These are phyloP conservation scores for Ceratocystis alfenasii DNA, from an alignment of 2,329 filamentous ascomycete species.

Conservation along the genomic window DNA sequence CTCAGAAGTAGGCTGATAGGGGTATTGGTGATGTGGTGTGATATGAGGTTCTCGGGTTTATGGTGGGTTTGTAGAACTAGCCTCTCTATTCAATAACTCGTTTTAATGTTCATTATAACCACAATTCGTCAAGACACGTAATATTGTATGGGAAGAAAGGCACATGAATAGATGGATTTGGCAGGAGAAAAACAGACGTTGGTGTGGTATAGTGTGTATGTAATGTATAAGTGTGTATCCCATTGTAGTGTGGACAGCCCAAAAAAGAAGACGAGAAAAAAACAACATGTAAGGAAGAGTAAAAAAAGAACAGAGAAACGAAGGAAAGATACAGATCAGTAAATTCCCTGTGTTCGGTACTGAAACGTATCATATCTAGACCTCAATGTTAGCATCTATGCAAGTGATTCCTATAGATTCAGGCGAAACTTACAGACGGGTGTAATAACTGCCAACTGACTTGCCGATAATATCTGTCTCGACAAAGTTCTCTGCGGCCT, in stretches of 20 bases:
- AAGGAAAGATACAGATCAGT: conserved; percentile 36
- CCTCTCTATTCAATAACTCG: neutral
- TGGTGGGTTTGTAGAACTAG: neutral
- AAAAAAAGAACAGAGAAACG: conserved; percentile 7
- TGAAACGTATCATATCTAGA: conserved; percentile 71
- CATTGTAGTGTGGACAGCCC: conserved; percentile 4
- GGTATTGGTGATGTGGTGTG: too few species aligned
- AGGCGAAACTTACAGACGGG: conserved; percentile 52
- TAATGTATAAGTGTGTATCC: neutral
- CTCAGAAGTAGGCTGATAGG: neutral
- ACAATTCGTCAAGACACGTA: neutral
- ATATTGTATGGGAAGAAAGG: neutral
- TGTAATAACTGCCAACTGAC: conserved; percentile 77
- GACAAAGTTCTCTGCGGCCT: conserved; percentile 70
- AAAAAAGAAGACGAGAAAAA: neutral
- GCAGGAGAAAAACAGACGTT: neutral
- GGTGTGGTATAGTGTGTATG: conserved; percentile 8
- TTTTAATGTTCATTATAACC: neutral
- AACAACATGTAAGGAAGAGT: conserved; percentile 9
- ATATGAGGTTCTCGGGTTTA: neutral
- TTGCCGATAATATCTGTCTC: conserved; percentile 69
- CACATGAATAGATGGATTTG: neutral
- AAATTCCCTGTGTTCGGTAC: conserved; percentile 79
- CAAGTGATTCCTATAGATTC: neutral
- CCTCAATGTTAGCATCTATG: conserved; percentile 21